Evolutionary conservation across 2,329 filamentous ascomycete genomes (phyloP), one percentile per base, ranked within the genome.

Genomic region (Beauveria asiatica): DNA sequence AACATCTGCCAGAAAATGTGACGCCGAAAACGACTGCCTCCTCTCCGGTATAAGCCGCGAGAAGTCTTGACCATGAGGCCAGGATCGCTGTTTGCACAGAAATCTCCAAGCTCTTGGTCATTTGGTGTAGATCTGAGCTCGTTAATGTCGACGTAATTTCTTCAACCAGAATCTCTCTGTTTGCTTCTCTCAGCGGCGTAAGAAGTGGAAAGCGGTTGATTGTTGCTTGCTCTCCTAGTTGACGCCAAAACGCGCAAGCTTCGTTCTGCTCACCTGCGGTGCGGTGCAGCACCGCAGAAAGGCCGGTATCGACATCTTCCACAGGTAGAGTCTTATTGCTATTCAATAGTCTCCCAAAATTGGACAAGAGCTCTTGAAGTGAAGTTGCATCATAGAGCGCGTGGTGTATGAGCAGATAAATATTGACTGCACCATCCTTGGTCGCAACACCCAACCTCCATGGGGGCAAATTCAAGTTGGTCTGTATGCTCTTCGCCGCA

Each of bases 331-430:
- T 57, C 48, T 13, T 56, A n/a, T 4, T 39, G 17, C 1, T 65
- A 55, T 5, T 62, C 21, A 9, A 60, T 50, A 8, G 67, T 67
- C 3, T 64, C 57, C 5, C 79, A 17, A 96, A 75, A 65, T 88
- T 83, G 0, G 76, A 68, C 2, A 96, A 72, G 1, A 97, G 79
- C 0, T 78, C 68, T 3, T 82, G 76, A 11, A 97, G 74, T 9
- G 90, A 92, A 45, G 84, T 79, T 0, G 91, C 92, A 74, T 97
- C 92, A 65, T 95, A 97, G 0, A 97, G 76, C 0, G 89, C 89
- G 73, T 97, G 92, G 64, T 95, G 88, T 3, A 91, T 78, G 1
- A 76, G 69, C 4, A 85, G 63, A 51, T 80, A 74, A 72, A 81
- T 78, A 16, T 16, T 19, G 2, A 21, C 17, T 3, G 13, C 16